Conservation (phyloP, 768 basidiomycete genomes). For the Pleurotus djamor region DNA sequence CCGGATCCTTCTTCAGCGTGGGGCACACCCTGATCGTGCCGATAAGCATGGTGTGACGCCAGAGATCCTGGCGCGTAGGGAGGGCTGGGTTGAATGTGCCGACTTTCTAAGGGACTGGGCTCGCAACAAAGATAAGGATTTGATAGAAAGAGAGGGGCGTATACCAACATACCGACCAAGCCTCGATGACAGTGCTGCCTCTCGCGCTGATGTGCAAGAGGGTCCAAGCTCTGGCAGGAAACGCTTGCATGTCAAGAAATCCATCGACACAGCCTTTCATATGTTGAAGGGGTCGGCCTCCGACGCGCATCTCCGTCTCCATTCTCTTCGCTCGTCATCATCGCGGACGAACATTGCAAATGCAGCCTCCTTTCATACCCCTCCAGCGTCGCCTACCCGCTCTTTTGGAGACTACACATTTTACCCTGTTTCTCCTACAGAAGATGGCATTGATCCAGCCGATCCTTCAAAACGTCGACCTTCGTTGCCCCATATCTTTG, state of each 20-base stretch:
- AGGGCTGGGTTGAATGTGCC: slow-evolving; percentile 80
- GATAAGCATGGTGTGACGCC: slow-evolving; percentile 95
- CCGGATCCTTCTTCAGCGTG: slow-evolving; percentile 76
- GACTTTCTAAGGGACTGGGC: slow-evolving; percentile 69
- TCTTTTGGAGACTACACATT: slow-evolving; percentile 48
- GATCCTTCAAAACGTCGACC: slow-evolving; percentile 52
- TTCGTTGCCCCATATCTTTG: slow-evolving; percentile 62
- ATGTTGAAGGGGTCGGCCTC: slow-evolving; percentile 28
- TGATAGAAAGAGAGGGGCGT: slow-evolving; percentile 45
- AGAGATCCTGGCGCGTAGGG: slow-evolving; percentile 76
- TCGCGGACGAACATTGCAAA: slow-evolving; percentile 11
- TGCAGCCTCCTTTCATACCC: slow-evolving; percentile 20
- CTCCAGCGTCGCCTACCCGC: slow-evolving; percentile 36
- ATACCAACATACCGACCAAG: slow-evolving; percentile 1
- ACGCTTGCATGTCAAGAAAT: slow-evolving; percentile 72
- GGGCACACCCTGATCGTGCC: slow-evolving; percentile 75
- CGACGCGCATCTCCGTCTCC: slow-evolving; percentile 3
- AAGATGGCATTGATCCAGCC: slow-evolving; percentile 24
- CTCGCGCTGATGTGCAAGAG: slow-evolving; percentile 12
- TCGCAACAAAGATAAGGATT: slow-evolving; percentile 58
- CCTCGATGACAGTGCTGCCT: slow-evolving; percentile 5
- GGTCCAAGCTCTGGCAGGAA: slow-evolving; percentile 33
- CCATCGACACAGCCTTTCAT: slow-evolving; percentile 71
- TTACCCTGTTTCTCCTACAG: slow-evolving; percentile 27
- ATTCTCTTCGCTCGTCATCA: slow-evolving; percentile 29